phyloP scores from a whole-genome alignment of 148 eudicot genomes.

The Chenopodium formosanum region DNA sequence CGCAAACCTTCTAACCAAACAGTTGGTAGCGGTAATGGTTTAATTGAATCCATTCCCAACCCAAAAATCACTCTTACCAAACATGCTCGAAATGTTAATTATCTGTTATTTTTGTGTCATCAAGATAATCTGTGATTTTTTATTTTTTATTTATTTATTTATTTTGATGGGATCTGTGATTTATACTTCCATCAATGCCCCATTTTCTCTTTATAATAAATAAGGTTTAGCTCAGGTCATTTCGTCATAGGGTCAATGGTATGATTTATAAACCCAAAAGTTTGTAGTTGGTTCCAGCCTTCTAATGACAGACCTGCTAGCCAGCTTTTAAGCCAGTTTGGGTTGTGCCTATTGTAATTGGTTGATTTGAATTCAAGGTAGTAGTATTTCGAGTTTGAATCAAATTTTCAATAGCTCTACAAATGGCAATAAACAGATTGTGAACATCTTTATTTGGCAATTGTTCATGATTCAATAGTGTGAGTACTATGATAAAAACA shows the following conservation, averaged over 20 bases:
- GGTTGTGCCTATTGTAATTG: neutral
- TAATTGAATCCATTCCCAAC: too few relatives aligned
- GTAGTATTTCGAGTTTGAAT: neutral
- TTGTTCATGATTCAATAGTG: neutral
- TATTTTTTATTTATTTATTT: too few relatives aligned
- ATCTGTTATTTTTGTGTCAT: neutral
- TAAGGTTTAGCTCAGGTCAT: neutral
- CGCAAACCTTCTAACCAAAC: too few relatives aligned
- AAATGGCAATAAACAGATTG: neutral
- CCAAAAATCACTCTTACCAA: too few relatives aligned
- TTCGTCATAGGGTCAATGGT: neutral
- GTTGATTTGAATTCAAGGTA: neutral
- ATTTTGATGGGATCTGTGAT: neutral
- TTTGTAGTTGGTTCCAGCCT: neutral
- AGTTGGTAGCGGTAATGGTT: too few relatives aligned
- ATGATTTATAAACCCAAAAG: neutral
- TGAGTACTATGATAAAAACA: too few relatives aligned
- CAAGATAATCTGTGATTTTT: neutral
- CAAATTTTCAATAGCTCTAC: neutral
- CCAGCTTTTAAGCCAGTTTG: neutral
- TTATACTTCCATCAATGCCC: neutral
- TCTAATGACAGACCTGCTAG: neutral
- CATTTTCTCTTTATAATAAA: too few relatives aligned
- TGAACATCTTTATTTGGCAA: neutral
- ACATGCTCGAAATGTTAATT: neutral